Conservation (phyloP, 176 grass and related monocot species). For the Alopecurus myosuroides region DNA sequence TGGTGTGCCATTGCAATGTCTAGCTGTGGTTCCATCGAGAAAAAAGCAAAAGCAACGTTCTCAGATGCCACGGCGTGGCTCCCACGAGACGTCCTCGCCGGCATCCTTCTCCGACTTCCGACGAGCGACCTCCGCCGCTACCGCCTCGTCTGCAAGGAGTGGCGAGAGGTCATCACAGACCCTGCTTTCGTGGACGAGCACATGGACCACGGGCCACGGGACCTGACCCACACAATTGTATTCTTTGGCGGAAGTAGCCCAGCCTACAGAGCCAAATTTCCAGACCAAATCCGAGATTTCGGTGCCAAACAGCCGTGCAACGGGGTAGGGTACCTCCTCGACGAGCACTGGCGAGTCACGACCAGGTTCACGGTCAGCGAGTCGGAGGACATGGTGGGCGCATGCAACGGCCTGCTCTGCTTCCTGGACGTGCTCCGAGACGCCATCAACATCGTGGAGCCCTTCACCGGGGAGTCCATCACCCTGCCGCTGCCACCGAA, state of each 20-base stretch:
- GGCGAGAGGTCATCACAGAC: not conserved
- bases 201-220: not conserved
- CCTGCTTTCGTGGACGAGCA: no score
- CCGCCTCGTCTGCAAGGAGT: not conserved
- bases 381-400: not conserved
- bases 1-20: no score
- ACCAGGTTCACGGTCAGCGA: not conserved
- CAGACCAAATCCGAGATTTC: no score
- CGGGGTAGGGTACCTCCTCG: not conserved
- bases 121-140: not conserved
- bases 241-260: not conserved
- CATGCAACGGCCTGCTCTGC: not conserved
- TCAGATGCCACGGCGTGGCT: not conserved
- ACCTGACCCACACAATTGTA: not conserved
- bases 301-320: not conserved
- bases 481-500: not conserved
- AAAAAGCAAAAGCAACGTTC: no score
- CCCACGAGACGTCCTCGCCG: not conserved
- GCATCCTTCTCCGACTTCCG: not conserved
- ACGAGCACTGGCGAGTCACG: not conserved
- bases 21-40: no score
- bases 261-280: no score
- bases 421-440: not conserved
- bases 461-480: not conserved
- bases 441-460: not conserved